Base-by-base conservation (phyloP, 2,329 filamentous ascomycete genomes). In the Dendrostoma leiphaemia region DNA sequence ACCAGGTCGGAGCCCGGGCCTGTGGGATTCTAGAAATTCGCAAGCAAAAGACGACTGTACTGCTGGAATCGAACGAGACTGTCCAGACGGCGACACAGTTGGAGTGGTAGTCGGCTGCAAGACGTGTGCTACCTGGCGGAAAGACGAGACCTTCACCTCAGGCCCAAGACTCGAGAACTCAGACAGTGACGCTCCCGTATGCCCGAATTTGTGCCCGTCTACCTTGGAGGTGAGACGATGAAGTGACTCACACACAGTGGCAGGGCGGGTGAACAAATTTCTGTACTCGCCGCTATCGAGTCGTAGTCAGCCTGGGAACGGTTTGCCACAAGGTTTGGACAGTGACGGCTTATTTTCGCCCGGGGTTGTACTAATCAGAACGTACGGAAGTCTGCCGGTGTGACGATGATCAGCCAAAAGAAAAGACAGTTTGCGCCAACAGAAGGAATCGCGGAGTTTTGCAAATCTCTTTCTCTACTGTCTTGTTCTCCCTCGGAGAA, bases 121-220 rank as follows among this genome's bases (percentile, higher is more conserved):
- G 26, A 32, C 35, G 21, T 44, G 52, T 58, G 49, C 44, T 35
- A 58, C 43, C 28, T 40, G 31, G 21, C 29, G 56, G 40, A 45
- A 38, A 48, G 32, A 31, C 26, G 10, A 19, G 50, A 32, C 28
- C 24, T 47, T 19, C 21, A 19, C 47, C 13, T 35, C 41, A 45
- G 34, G 28, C 43, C 34, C 47, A 44, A 17, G 23, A 15, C 41
- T 24, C 35, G 45, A 41, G 41, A 34, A 44, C 35, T 28, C 43
- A 23, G 51, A 29, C 38, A 17, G 55, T 48, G 41, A 32, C 48
- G 53, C 34, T 49, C 40, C 51, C 29, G 43, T 46, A 43, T 29
- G 29, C 26, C 48, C 28, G 17, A 24, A 4, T 31, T 44, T 37
- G 21, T 51, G 41, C 26, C 32, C 32, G 43, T 44, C 44, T 35